phyloP scores from a whole-genome alignment of 176 grass and related monocot species.

The Secale cereale region DNA sequence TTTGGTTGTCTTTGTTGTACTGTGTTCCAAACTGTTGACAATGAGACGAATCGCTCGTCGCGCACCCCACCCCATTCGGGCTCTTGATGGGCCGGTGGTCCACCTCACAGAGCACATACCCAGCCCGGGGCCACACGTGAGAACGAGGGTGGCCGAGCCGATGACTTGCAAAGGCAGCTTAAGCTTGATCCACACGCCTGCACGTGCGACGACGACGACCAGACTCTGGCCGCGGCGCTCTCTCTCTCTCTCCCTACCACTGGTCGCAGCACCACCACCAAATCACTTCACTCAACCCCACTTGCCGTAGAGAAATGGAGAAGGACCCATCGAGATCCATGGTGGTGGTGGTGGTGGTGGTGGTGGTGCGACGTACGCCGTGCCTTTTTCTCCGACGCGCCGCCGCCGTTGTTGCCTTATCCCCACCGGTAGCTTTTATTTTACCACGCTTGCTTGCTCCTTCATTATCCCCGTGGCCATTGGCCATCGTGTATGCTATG shows the following conservation, averaged over 20 bases:
- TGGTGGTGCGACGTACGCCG: not conserved
- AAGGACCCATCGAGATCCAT: not conserved
- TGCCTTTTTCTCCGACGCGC: not conserved
- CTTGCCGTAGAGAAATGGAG: not conserved
- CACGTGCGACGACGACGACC: slow-evolving; percentile 32
- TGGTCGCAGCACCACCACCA: not conserved
- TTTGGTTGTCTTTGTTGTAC: no score
- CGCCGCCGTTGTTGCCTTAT: slow-evolving; percentile 19
- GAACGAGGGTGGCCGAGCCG: not conserved
- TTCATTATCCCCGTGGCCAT: not conserved
- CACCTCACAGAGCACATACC: not conserved
- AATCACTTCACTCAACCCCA: not conserved
- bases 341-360: not conserved
- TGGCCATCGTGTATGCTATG: slow-evolving; percentile 17
- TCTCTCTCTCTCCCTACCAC: not conserved
- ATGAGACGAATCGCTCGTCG: not conserved
- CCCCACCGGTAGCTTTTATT: not conserved
- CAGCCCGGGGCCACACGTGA: not conserved
- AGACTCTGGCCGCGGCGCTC: not conserved
- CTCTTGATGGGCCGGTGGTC: not conserved
- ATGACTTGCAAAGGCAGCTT: not conserved
- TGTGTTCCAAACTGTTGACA: no score
- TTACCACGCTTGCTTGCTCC: not conserved
- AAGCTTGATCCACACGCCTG: slow-evolving; percentile 39
- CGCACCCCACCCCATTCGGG: not conserved